Evolutionary conservation across 2,329 filamentous ascomycete genomes (phyloP).

Genomic region (Paradendryphiella salina): DNA sequence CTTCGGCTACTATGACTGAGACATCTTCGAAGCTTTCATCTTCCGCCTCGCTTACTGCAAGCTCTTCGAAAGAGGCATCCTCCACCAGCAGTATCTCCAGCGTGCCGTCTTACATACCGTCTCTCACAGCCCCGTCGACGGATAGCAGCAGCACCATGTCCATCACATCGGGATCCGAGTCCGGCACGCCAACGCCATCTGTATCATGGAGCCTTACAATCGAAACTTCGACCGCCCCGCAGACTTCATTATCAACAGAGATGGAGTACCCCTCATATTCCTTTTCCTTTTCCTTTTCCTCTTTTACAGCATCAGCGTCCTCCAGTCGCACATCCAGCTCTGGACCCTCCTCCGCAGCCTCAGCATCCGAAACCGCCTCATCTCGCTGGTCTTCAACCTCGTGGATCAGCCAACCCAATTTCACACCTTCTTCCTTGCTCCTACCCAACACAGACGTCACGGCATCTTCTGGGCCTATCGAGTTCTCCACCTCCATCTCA

Average conservation of each 20-base stretch:
- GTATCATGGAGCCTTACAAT: no score
- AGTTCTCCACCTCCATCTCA: background rate
- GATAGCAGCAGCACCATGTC: no score
- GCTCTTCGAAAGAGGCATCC: no score
- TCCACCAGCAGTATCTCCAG: no score
- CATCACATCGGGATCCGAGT: no score
- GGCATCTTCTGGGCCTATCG: constrained; percentile 3
- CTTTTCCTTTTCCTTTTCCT: background rate
- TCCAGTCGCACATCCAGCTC: background rate
- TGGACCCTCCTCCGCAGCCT: background rate
- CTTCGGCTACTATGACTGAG: background rate
- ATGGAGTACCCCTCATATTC: no score
- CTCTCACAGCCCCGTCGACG: background rate
- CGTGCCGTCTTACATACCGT: background rate
- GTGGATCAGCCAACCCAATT: background rate
- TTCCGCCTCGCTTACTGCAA: background rate
- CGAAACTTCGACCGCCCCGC: no score
- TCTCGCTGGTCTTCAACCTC: background rate
- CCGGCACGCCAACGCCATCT: no score
- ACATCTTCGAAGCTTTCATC: background rate
- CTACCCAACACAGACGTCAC: constrained; percentile 12
- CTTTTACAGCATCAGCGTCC: background rate
- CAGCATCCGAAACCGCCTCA: background rate
- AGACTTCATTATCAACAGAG: background rate
- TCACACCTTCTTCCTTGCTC: background rate